Evolutionary conservation across 1,284 basidiomycete genomes (phyloP), one percentile per base, ranked within the genome.

Genomic region (Ceratobasidium sp.): DNA sequence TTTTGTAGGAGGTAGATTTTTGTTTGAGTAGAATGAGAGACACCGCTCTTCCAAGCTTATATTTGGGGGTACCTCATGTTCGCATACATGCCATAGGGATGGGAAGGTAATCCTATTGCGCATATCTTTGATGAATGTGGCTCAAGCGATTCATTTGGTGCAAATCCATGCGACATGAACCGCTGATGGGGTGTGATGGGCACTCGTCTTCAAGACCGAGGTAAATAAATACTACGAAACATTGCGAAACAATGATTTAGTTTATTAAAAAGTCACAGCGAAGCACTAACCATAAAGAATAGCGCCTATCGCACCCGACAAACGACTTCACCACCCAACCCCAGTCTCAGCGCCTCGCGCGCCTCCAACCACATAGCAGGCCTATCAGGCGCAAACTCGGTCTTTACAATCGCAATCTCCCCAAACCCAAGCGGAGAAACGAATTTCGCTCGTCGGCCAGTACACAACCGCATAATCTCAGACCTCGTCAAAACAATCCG

Each of bases 321-420:
- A 18, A 95, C 86, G 20, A 94, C 89, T 83, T 94, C 93, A 23
- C 93, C 93, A 7, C 87, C 84, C 20, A 94, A 80, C 78, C 88
- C 88, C 81, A 94, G 81, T 82, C 88, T 86, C 79, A 94, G 80
- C 0, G 92, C 92, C 83, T 93, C 91, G 81, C 92, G 85, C n/a
- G 91, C 92, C 84, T 93, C 92, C 80, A 93, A 78, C 91, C 88
- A 90, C 23, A 35, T 38, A 41, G 50, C 66, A 1, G 57, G 71
- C 18, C 59, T 30, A 6, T 52, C 71, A 2, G 41, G 57, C 23
- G 38, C 48, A 79, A 93, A 90, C 78, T 93, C 87, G 82, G 93
- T 93, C 84, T 85, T 89, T 41, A 97, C 90, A 48, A 96, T 90
- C 7, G 93, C 94, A 82, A 97, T 91, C 85, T 97, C 96, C 30